These are phyloP conservation scores for Arthrobotrys megalospora DNA, from an alignment of 2,329 filamentous ascomycete genomes.

Conservation along the genomic window DNA sequence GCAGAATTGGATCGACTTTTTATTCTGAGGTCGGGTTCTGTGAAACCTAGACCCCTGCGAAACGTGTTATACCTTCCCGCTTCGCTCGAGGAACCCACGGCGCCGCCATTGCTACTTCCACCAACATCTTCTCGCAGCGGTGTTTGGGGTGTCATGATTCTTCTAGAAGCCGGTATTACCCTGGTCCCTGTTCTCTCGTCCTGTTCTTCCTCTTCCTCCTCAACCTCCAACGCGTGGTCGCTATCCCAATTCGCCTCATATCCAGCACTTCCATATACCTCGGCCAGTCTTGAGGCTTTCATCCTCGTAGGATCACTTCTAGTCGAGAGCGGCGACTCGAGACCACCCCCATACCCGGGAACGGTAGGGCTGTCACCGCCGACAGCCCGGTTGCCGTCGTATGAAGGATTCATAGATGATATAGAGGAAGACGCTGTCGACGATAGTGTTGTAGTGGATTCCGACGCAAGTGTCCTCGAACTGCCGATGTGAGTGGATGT, in stretches of 20 bases:
- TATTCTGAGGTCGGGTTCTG: slow-evolving; percentile 51
- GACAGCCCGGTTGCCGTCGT: slow-evolving; percentile 45
- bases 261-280: slow-evolving; percentile 38
- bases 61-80: slow-evolving; percentile 61
- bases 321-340: slow-evolving; percentile 57
- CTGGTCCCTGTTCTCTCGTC: slow-evolving; percentile 53
- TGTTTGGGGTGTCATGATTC: slow-evolving; percentile 60
- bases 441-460: slow-evolving; percentile 57
- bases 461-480: slow-evolving; percentile 45
- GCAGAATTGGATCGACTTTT: slow-evolving; percentile 59
- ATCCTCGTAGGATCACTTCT: slow-evolving; percentile 43
- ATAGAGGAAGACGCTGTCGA: slow-evolving; percentile 56
- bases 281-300: slow-evolving; percentile 34
- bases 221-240: slow-evolving; percentile 40
- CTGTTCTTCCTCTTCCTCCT: slow-evolving; percentile 53
- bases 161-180: slow-evolving; percentile 60
- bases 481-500: slow-evolving; percentile 53
- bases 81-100: slow-evolving; percentile 54
- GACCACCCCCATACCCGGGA: slow-evolving; percentile 43
- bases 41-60: slow-evolving; percentile 59
- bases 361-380: slow-evolving; percentile 53
- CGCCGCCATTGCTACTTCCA: slow-evolving; percentile 50
- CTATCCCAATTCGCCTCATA: slow-evolving; percentile 52
- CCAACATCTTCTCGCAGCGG: slow-evolving; percentile 52
- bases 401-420: slow-evolving; percentile 55